These are phyloP conservation scores for Ceratobasidium sp. DNA, from an alignment of 1,284 basidiomycete genomes.

Conservation along the genomic window DNA sequence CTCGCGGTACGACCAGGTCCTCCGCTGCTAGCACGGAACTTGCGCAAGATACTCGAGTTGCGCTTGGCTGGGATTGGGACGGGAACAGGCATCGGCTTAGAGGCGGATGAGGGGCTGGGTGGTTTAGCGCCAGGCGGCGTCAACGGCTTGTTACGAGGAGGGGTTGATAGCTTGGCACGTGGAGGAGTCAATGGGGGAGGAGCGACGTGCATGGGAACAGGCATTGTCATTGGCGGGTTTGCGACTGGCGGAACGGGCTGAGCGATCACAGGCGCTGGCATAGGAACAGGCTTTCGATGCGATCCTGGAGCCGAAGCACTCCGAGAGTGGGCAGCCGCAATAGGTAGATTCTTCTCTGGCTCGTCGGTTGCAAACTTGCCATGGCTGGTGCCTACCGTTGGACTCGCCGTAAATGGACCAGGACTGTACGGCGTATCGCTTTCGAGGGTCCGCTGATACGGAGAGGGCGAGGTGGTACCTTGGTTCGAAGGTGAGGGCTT, in stretches of 20 bases:
- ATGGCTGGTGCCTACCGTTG: neutral
- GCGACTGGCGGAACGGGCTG: neutral
- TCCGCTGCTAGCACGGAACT: slow-evolving; percentile 5
- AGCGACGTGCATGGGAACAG: neutral
- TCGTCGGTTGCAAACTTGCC: slow-evolving; percentile 22
- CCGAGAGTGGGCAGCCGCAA: slow-evolving; percentile 2
- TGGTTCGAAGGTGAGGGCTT: slow-evolving; percentile 1
- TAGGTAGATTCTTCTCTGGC: neutral
- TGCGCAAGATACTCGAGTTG: slow-evolving; percentile 29
- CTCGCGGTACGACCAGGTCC: slow-evolving; percentile 2
- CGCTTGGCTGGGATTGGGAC: slow-evolving; percentile 24
- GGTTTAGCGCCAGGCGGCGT: neutral
- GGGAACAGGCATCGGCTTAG: neutral
- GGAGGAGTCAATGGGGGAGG: neutral
- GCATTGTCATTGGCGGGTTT: slow-evolving; percentile 16
- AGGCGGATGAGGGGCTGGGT: neutral
- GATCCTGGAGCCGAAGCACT: neutral
- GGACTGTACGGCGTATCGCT: slow-evolving; percentile 17
- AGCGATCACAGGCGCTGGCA: neutral
- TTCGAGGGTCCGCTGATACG: slow-evolving; percentile 17
- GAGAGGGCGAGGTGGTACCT: neutral
- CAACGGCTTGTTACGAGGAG: neutral
- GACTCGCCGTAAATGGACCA: neutral
- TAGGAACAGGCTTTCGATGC: slow-evolving; percentile 12
- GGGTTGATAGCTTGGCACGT: neutral